Base-by-base conservation (phyloP, 75 land plant species). In the Cunninghamia lanceolata region DNA sequence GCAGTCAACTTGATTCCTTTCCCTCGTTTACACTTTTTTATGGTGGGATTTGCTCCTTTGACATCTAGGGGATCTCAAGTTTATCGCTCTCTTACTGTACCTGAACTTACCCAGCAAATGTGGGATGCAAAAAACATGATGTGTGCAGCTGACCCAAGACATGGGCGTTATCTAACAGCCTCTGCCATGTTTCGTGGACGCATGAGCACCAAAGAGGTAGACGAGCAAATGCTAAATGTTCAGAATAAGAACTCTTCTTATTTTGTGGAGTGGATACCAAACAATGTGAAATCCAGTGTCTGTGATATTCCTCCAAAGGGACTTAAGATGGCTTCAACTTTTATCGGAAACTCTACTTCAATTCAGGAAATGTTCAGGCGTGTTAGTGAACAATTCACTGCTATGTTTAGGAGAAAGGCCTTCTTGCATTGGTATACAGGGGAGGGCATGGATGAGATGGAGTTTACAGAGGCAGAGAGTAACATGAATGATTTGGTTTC, bases 11-110 rank as follows among this genome's bases (percentile, higher is more conserved):
- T 94, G 40, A 91, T 94, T 66, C 95, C 95, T 16, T 94, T 94
- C 88, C 95, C 94, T 19, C 94, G 95, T 10, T 93, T 94, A 17
- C 95, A 94, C 76, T 94, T 94, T 90, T 94, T 94, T 89, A 94
- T 94, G 94, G 92, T 90, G 16, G 94, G 94, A 14, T 93, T 93
- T 80, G 92, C 94, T 21, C 94, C 94, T 35, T 89, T 94, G 56
- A 94, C 95, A 32, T 91, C 95, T 8, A 87, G 95, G 50, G 95
- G 95, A 32, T 94, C 95, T 52, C 95, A 94, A 88, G 94, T 91
- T 68, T 94, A 94, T 86, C 86, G 90, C 54, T 85, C 93, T 83
- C 90, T 93, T 75, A 90, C 93, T 63, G 93, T 92, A 43, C 93
- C 94, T 34, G 94, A 92, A 83, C 92, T 93, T 28, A 93, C 93